Conservation (phyloP, 1,139 yeast species). For the Pneumocystis jirovecii region DNA sequence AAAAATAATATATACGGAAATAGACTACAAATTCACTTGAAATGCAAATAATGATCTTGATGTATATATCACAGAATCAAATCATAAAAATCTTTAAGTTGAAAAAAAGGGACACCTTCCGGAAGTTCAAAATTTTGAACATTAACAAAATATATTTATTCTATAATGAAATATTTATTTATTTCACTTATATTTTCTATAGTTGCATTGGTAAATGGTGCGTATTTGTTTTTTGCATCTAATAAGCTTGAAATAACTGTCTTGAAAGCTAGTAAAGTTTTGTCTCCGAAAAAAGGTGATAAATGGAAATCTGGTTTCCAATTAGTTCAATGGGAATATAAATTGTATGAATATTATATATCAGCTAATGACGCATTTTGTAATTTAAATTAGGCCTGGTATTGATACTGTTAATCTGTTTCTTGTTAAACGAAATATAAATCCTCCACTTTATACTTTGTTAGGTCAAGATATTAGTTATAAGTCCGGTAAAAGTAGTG, state of each 20-base stretch:
- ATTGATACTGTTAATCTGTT: background rate
- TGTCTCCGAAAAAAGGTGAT: background rate
- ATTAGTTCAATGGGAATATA: background rate
- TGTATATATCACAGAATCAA: background rate
- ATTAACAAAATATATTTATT: background rate
- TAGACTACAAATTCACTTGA: no score
- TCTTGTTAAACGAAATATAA: background rate
- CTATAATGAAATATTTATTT: background rate
- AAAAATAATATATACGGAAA: background rate
- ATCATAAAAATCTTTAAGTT: background rate
- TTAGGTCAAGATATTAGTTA: background rate
- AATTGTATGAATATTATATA: background rate
- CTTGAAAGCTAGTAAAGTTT: background rate
- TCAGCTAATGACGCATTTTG: background rate
- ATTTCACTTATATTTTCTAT: background rate
- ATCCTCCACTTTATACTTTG: background rate
- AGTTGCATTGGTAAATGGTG: background rate
- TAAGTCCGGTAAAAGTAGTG: background rate
- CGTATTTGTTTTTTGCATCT: background rate
- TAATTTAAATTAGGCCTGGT: background rate
- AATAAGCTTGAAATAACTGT: background rate
- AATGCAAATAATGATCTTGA: no score
- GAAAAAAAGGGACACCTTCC: background rate
- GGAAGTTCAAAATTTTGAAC: background rate
- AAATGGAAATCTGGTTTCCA: background rate